Conservation (phyloP, 78 protist genomes). For the Dictyostelium firmibasis region DNA sequence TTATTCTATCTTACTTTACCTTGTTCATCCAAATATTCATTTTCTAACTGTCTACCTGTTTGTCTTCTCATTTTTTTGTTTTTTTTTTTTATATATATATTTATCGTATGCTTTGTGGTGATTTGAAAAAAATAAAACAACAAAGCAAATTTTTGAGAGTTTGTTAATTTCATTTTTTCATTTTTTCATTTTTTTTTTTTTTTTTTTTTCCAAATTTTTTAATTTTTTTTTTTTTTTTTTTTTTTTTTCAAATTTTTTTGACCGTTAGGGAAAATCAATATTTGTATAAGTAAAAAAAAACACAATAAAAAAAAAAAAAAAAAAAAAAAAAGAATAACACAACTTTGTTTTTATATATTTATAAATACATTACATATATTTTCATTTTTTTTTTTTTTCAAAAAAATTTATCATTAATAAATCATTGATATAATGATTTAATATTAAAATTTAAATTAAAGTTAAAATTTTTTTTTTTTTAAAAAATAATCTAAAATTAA, state of each 20-base stretch:
- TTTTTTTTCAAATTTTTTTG: neutral
- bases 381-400: too few species aligned
- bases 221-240: neutral
- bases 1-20: slow-evolving; percentile 14
- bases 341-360: too few species aligned
- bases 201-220: neutral
- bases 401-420: too few species aligned
- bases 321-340: too few species aligned
- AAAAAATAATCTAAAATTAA: too few species aligned
- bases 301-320: too few species aligned
- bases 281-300: too few species aligned
- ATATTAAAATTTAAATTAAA: too few species aligned
- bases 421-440: too few species aligned
- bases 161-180: neutral
- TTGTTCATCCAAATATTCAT: slow-evolving; percentile 48
- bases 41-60: slow-evolving; percentile 7
- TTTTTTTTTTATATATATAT: neutral
- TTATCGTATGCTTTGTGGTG: neutral
- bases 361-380: too few species aligned
- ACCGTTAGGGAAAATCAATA: neutral
- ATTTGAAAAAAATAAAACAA: neutral
- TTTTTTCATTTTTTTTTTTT: neutral
- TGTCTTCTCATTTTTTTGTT: slow-evolving; percentile 41
- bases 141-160: neutral
- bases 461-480: too few species aligned